Evolutionary conservation across 2,329 filamentous ascomycete species (phyloP).

Genomic region (Aspergillus pseudoviridinutans): DNA sequence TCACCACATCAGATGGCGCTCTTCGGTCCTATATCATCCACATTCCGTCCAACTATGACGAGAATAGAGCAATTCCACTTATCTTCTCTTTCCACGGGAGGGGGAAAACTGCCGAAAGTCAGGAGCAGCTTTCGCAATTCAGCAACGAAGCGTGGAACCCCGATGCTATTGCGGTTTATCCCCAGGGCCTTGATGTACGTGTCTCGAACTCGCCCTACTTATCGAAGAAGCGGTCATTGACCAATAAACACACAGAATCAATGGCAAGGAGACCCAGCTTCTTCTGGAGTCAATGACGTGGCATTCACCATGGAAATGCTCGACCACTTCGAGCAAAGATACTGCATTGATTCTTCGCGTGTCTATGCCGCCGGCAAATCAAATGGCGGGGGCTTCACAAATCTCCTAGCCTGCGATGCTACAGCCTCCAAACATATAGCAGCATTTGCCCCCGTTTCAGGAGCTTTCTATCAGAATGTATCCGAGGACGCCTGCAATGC

Average conservation of each 20-base stretch:
- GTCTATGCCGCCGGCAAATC: conserved; percentile 51
- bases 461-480: conserved; percentile 40
- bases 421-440: conserved; percentile 42
- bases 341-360: conserved; percentile 44
- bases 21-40: conserved; percentile 21
- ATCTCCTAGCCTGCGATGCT: conserved; percentile 46
- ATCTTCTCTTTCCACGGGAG: conserved; percentile 50
- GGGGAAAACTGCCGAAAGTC: conserved; percentile 30
- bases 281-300: conserved; percentile 40
- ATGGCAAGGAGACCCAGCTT: conserved; percentile 44
- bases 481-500: conserved; percentile 16
- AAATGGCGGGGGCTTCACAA: conserved; percentile 52
- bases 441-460: conserved; percentile 48
- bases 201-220: not conserved
- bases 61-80: conserved; percentile 34
- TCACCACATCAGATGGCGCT: conserved; percentile 15
- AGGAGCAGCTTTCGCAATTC: conserved; percentile 45
- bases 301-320: conserved; percentile 45
- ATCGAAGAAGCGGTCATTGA: not conserved
- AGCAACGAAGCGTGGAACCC: conserved; percentile 43
- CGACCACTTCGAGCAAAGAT: conserved; percentile 32
- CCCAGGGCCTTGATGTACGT: conserved; percentile 37
- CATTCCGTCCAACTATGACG: conserved; percentile 33
- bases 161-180: conserved; percentile 44
- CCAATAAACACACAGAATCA: conserved; percentile 15